Evolutionary conservation across 2,329 filamentous ascomycete species (phyloP), one percentile per base, ranked within the genome.

Genomic region (Neopestalotiopsis sp.): DNA sequence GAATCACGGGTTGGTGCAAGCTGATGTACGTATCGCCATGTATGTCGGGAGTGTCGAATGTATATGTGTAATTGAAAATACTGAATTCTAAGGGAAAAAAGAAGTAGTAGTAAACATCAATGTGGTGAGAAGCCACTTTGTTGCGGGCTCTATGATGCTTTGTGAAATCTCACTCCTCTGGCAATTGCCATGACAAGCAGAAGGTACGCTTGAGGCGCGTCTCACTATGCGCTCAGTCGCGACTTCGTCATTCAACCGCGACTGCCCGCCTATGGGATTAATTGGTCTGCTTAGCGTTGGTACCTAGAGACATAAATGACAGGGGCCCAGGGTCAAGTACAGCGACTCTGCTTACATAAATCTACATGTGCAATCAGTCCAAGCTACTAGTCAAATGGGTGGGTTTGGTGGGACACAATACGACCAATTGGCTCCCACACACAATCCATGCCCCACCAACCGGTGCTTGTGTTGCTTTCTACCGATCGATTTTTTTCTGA

Each of bases 401-500:
- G 38, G 32, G 24, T 40, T 30, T 20, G 32, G 32, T 13, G 60
- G 32, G 60, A 32, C 28, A 32, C 62, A 65, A 32, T 28, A 52
- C 9, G 45, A 40, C 24, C 34, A 65, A 63, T 63, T 34, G 60
- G 24, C 57, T 56, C 17, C 9, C 17, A 17, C 17, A 9, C 45
- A 14, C n/a, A 17, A 59, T 30, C 24, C 14, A 32, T 45, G 38
- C 67, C 67, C 67, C 67, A 68, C 67, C 34, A 59, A 42, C 60
- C 57, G 42, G 63, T 30, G 56, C 67, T 40, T 61, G 67, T 38
- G 56, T 58, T 34, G 45, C 57, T 32, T 63, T 68, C 45, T 28
- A 63, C 63, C 62, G 63, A 66, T 58, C 66, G 67, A 69, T 65
- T 69, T 69, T 69, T 67, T 69, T 67, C 61, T 63, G 63, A 38